Conservation (phyloP, 1,139 yeast genomes). For the Yamadazyma atlantica region DNA sequence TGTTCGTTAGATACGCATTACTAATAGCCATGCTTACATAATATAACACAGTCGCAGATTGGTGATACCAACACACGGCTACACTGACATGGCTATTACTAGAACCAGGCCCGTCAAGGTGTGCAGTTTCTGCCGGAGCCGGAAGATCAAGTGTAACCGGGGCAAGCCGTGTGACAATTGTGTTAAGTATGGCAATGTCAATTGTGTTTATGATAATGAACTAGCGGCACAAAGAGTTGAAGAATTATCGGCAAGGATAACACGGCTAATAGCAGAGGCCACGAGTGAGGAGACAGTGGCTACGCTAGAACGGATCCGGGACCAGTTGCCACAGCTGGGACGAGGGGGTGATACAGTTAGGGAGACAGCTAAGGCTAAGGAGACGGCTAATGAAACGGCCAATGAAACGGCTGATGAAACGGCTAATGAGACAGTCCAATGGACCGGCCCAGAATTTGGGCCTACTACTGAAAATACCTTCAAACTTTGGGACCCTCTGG, state of each 20-base stretch:
- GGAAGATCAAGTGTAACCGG: slow-evolving; percentile 16
- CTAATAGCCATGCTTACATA: too few species aligned
- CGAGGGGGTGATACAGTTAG: too few species aligned
- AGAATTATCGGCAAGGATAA: neutral
- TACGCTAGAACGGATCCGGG: too few species aligned
- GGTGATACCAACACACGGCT: too few species aligned
- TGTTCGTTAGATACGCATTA: too few species aligned
- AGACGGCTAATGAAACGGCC: too few species aligned
- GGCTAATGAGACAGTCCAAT: neutral
- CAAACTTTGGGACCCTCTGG: neutral
- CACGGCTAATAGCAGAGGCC: too few species aligned
- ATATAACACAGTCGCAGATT: too few species aligned
- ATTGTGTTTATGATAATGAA: slow-evolving; percentile 7
- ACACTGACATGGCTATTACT: neutral
- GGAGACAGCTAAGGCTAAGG: neutral
- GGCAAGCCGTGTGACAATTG: slow-evolving; percentile 14
- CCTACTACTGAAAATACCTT: neutral
- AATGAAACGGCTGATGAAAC: too few species aligned
- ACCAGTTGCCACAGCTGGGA: too few species aligned
- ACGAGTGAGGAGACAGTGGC: too few species aligned
- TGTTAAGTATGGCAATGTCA: slow-evolving; percentile 9
- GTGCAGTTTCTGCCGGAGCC: slow-evolving; percentile 12
- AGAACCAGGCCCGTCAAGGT: slow-evolving; percentile 12
- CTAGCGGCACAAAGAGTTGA: neutral
- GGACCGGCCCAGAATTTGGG: neutral